phyloP scores from a whole-genome alignment of 2,329 filamentous ascomycete genomes.

The Nigrospora sphaerica region DNA sequence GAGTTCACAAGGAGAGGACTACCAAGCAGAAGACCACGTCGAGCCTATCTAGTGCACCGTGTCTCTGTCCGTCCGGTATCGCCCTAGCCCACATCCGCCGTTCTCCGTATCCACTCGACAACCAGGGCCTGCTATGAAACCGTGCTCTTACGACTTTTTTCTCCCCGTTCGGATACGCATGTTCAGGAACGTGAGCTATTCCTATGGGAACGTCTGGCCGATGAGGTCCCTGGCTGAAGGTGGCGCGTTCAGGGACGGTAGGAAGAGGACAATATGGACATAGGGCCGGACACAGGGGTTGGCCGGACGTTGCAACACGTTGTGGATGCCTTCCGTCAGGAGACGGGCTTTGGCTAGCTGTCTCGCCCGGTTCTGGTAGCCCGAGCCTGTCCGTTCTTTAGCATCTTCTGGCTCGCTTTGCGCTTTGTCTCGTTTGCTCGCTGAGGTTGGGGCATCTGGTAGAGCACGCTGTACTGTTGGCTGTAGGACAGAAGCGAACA shows the following conservation, averaged over 20 bases:
- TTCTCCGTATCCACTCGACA: no score
- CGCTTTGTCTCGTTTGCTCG: no score
- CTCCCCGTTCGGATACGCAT: no score
- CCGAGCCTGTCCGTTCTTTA: no score
- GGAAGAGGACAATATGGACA: slow-evolving; percentile 55
- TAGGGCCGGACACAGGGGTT: slow-evolving; percentile 56
- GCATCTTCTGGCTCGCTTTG: no score
- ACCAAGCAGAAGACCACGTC: slow-evolving; percentile 57
- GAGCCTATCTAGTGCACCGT: slow-evolving; percentile 63
- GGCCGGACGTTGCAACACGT: slow-evolving; percentile 43
- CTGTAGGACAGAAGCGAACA: slow-evolving; percentile 48
- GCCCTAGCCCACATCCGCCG: no score
- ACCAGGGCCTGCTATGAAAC: no score
- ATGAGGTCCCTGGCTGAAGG: slow-evolving; percentile 35
- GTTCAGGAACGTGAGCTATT: slow-evolving; percentile 37
- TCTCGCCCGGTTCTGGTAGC: no score
- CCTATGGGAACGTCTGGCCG: slow-evolving; percentile 45
- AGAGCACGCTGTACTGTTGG: slow-evolving; percentile 29
- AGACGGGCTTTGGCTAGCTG: slow-evolving; percentile 13
- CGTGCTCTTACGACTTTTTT: no score
- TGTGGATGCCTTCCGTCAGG: slow-evolving; percentile 15
- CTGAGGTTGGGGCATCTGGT: no score
- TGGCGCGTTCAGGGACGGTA: slow-evolving; percentile 36
- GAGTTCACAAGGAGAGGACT: slow-evolving; percentile 45
- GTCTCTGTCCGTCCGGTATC: slow-evolving; percentile 32